A percentile compares a stretch with the other conserved stretches of the same genome.
phyloP scores from a whole-genome alignment of 768 basidiomycete species.

The Pulveroboletus sp. region DNA sequence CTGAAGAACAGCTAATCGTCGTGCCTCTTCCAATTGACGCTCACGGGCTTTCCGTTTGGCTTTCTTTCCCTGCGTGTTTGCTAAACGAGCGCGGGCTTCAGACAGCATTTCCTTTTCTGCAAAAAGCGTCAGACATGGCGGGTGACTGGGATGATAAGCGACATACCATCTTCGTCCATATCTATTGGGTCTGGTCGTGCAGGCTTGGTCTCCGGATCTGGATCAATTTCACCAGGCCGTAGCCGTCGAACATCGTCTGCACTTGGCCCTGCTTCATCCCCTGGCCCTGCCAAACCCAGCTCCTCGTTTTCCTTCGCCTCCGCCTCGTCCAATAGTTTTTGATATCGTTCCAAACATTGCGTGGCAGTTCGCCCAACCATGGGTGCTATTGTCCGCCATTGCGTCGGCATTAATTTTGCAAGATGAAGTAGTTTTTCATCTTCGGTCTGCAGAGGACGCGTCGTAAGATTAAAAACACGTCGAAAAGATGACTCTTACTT shows the following conservation, averaged over 20 bases:
- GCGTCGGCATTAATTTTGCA: slow-evolving; percentile 98
- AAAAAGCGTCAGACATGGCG: slow-evolving; percentile 4
- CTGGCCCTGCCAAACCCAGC: slow-evolving; percentile 83
- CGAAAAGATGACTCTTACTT: slow-evolving; percentile 45
- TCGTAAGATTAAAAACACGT: neutral
- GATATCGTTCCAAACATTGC: slow-evolving; percentile 97
- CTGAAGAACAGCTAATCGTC: slow-evolving; percentile 90
- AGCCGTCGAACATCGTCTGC: slow-evolving; percentile 91
- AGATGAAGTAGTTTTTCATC: slow-evolving; percentile 98
- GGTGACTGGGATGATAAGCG: neutral
- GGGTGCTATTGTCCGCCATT: slow-evolving; percentile 99
- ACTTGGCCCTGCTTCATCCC: slow-evolving; percentile 73
- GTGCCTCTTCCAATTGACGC: slow-evolving; percentile 93
- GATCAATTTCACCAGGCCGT: slow-evolving; percentile 96
- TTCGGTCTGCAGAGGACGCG: slow-evolving; percentile 61
- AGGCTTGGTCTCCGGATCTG: slow-evolving; percentile 97
- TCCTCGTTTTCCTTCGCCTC: slow-evolving; percentile 97
- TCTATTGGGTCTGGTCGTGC: slow-evolving; percentile 98
- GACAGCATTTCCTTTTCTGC: slow-evolving; percentile 99
- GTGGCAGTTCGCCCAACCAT: slow-evolving; percentile 97
- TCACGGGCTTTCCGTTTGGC: slow-evolving; percentile 98
- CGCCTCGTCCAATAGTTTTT: slow-evolving; percentile 95
- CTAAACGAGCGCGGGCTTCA: slow-evolving; percentile 94
- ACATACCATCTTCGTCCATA: slow-evolving; percentile 97
- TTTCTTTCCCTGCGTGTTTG: slow-evolving; percentile 99